Conservation (phyloP, 768 basidiomycete species). For the Polyporus arcularius region DNA sequence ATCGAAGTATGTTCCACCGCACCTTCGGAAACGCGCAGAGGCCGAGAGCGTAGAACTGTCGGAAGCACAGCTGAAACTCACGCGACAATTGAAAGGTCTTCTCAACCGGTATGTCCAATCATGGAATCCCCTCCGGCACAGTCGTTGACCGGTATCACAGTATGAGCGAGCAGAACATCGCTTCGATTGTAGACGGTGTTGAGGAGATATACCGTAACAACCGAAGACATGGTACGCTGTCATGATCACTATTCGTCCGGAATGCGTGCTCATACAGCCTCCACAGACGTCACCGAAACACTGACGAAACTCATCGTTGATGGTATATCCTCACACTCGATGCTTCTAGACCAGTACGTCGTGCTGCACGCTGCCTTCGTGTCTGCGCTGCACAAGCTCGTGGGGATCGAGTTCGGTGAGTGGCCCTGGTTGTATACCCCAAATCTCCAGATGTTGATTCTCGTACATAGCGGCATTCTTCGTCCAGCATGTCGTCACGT, state of each 20-base stretch:
- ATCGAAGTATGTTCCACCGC: slow-evolving; percentile 78
- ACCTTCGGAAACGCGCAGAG: slow-evolving; percentile 56
- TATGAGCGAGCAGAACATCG: slow-evolving; percentile 89
- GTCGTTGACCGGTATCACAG: slow-evolving; percentile 39
- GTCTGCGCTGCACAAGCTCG: slow-evolving; percentile 73
- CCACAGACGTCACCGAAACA: slow-evolving; percentile 76
- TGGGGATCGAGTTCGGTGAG: slow-evolving; percentile 89
- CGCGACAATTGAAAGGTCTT: slow-evolving; percentile 79
- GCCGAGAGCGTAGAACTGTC: slow-evolving; percentile 36
- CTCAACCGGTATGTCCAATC: slow-evolving; percentile 68
- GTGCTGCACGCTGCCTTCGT: slow-evolving; percentile 86
- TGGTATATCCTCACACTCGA: slow-evolving; percentile 78
- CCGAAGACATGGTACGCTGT: slow-evolving; percentile 68
- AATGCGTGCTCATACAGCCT: not conserved
- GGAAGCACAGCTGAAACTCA: slow-evolving; percentile 56
- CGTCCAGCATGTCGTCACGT: slow-evolving; percentile 67
- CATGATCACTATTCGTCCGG: not conserved
- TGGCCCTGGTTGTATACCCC: not conserved
- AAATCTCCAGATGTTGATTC: not conserved
- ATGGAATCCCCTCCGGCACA: not conserved
- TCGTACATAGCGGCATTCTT: slow-evolving; percentile 70
- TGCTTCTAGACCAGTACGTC: slow-evolving; percentile 86
- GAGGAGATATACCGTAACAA: slow-evolving; percentile 78
- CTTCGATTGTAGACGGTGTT: slow-evolving; percentile 67
- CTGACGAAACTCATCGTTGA: slow-evolving; percentile 76